A percentile compares a stretch with the other conserved stretches of the same genome.
These are phyloP conservation scores for Ruellia speciosa DNA, from an alignment of 305 asterid genomes.

Conservation along the genomic window DNA sequence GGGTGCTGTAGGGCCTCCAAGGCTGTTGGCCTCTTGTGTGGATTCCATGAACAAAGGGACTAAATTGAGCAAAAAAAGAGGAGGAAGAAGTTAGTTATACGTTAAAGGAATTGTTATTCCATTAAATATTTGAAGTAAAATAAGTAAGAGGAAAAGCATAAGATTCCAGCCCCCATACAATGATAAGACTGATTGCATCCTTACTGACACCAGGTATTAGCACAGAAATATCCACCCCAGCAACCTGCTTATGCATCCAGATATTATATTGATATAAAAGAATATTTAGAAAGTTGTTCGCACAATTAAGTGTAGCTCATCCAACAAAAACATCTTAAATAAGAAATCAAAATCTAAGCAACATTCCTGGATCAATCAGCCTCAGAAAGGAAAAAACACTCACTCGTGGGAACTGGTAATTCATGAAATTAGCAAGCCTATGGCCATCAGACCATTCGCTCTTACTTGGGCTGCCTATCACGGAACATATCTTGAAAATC, in stretches of 20 bases:
- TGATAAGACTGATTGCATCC: slow-evolving; percentile 54
- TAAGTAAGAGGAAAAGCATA: background rate
- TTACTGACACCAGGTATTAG: slow-evolving; percentile 56
- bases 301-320: background rate
- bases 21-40: slow-evolving; percentile 84
- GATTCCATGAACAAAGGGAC: slow-evolving; percentile 98
- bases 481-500: slow-evolving; percentile 51
- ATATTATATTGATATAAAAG: background rate
- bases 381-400: slow-evolving; percentile 1
- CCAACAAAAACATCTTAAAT: too few species aligned
- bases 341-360: too few species aligned
- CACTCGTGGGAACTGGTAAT: slow-evolving; percentile 65
- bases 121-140: slow-evolving; percentile 1
- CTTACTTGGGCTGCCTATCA: slow-evolving; percentile 47
- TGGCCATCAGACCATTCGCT: slow-evolving; percentile 60
- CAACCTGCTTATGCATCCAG: slow-evolving; percentile 30
- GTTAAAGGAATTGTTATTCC: background rate
- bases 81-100: slow-evolving; percentile 7
- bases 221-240: slow-evolving; percentile 51
- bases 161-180: slow-evolving; percentile 25
- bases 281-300: too few species aligned
- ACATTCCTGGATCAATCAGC: background rate
- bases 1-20: slow-evolving; percentile 87
- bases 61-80: slow-evolving; percentile 26
- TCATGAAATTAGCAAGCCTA: slow-evolving; percentile 58